phyloP scores from a whole-genome alignment of 164 flowering plant species.

The Malania oleifera region DNA sequence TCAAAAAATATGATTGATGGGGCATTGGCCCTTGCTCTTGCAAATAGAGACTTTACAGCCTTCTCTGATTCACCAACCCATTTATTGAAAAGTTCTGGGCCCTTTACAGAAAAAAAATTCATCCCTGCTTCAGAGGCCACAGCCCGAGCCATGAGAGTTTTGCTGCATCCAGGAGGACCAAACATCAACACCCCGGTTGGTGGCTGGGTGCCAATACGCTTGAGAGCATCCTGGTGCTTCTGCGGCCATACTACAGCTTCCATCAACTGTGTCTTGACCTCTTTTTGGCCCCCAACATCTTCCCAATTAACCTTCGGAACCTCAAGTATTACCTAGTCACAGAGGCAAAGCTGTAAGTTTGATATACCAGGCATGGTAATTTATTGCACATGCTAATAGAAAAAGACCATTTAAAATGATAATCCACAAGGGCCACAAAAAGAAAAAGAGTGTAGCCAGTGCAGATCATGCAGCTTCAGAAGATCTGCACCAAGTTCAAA shows the following conservation, averaged over 20 bases:
- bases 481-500: too few species aligned
- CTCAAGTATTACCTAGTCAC: slow-evolving; percentile 74
- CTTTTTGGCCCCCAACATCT: slow-evolving; percentile 93
- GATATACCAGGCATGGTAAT: too few species aligned
- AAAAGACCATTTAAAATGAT: too few species aligned
- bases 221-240: slow-evolving; percentile 76
- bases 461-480: too few species aligned
- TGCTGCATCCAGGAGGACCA: slow-evolving; percentile 99
- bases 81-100: slow-evolving; percentile 94
- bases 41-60: slow-evolving; percentile 85
- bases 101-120: slow-evolving; percentile 93
- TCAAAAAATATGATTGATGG: slow-evolving; percentile 95
- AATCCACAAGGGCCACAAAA: too few species aligned
- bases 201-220: slow-evolving; percentile 75
- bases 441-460: too few species aligned
- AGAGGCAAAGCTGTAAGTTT: not conserved
- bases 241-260: slow-evolving; percentile 99
- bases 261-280: slow-evolving; percentile 74
- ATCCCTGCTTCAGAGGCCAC: slow-evolving; percentile 93
- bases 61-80: slow-evolving; percentile 99
- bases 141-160: slow-evolving; percentile 95
- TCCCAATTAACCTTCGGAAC: slow-evolving; percentile 92
- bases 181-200: slow-evolving; percentile 84
- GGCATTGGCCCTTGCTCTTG: slow-evolving; percentile 90
- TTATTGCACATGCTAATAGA: too few species aligned